Evolutionary conservation across 2,329 filamentous ascomycete genomes (phyloP).

Genomic region (Botrytis sinoallii): DNA sequence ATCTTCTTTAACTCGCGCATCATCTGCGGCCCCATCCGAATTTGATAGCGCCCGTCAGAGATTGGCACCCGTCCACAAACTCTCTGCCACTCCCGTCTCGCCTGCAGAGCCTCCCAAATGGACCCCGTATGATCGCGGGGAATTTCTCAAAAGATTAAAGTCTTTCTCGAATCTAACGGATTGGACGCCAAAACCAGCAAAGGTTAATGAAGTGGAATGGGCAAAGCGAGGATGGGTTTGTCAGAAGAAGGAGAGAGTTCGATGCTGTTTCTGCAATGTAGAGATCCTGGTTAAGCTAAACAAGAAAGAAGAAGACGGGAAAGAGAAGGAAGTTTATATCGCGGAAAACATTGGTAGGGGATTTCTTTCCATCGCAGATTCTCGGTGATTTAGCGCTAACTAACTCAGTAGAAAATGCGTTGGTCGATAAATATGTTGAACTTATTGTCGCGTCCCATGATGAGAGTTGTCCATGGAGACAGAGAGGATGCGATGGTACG

Average conservation of each 20-base stretch:
- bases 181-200: slow-evolving; percentile 90
- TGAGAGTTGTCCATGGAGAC: slow-evolving; percentile 81
- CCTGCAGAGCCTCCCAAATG: slow-evolving; percentile 59
- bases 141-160: slow-evolving; percentile 75
- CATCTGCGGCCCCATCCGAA: slow-evolving; percentile 2
- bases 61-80: slow-evolving; percentile 25
- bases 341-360: slow-evolving; percentile 58
- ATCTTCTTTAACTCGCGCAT: slow-evolving; percentile 16
- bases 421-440: slow-evolving; percentile 73
- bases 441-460: slow-evolving; percentile 73
- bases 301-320: slow-evolving; percentile 55
- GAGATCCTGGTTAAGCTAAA: slow-evolving; percentile 80
- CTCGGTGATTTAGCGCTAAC: slow-evolving; percentile 31
- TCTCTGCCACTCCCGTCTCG: slow-evolving; percentile 20
- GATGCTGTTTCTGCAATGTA: slow-evolving; percentile 79
- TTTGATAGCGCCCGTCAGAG: slow-evolving; percentile 30
- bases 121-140: slow-evolving; percentile 78
- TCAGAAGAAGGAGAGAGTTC: slow-evolving; percentile 76
- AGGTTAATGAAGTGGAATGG: slow-evolving; percentile 88
- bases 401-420: slow-evolving; percentile 50
- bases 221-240: slow-evolving; percentile 91
- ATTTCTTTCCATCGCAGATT: slow-evolving; percentile 25
- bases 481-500: slow-evolving; percentile 79
- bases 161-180: slow-evolving; percentile 88
- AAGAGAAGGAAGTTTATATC: slow-evolving; percentile 50